Base-by-base conservation (phyloP, 139 green algal species). In the Chlorella sp. region DNA sequence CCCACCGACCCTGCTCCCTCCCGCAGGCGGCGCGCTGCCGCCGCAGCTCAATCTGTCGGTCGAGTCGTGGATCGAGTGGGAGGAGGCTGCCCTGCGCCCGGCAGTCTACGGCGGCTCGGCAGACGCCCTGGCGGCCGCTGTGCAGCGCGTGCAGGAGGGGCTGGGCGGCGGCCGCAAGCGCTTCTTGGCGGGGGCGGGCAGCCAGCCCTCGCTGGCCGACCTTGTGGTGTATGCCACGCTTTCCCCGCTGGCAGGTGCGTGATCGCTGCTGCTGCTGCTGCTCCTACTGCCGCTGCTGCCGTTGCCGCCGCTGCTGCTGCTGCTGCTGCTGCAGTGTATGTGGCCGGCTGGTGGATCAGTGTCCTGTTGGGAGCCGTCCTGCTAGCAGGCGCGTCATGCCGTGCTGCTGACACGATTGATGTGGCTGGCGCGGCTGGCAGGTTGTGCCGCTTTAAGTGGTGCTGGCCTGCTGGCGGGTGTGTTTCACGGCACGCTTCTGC, bases 1-100 rank as follows among this genome's bases (percentile, higher is more conserved):
- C n/a, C n/a, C n/a, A n/a, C n/a, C n/a, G n/a, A n/a, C n/a, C n/a
- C n/a, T n/a, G n/a, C n/a, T n/a, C n/a, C n/a, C n/a, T n/a, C 38
- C 20, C 43, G 44, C 46, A 69, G 56, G 67, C 54, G 36, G 28
- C 6, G 40, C 60, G 60, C 60, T 83, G 64, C 36, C 65, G 38
- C 58, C 56, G 16, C 38, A 68, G 40, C 43, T 84, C 17, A 75
- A 87, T 67, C 69, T 90, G 32, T 22, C 28, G 34, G 34, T n/a
- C 16, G 82, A 92, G 32, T 68, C 83, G 20, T 95, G 93, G 93
- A 46, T 95, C 32, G 90, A 95, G 41, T 95, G 89, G 88, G 90
- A 95, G 67, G 93, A 91, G 34, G 46, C 20, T 6, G 41, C 82
- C 0, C 87, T 96, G 84, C 90, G 91, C 0, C 88, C 91, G 0